Base-by-base conservation (phyloP, 2,329 filamentous ascomycete species). In the Dactylellina sp. region DNA sequence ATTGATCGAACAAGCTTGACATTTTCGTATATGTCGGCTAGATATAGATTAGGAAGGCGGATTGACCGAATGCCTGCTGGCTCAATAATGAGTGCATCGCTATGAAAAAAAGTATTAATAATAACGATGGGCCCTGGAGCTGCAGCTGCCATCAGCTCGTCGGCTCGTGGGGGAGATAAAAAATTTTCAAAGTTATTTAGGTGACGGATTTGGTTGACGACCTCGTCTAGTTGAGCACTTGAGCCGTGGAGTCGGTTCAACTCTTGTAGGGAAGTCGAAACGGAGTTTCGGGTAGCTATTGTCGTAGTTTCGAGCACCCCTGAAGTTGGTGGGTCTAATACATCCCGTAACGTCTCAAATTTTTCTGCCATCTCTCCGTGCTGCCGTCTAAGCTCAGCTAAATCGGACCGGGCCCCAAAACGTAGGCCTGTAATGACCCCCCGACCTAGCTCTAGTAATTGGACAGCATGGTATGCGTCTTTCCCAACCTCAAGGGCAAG, bases 51-150 rank as follows among this genome's bases (percentile, higher is more conserved):
- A 4, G 42, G 53, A 1, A 66, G 35, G 7, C 14, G n/a, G 2
- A 66, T 2, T 7, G 20, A 7, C n/a, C 35, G 18, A 1, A 66
- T 66, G 1, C 32, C 14, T 3, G 32, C 22, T 9, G 22, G 14
- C 14, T 53, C 55, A 3, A 70, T 18, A 7, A 68, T 24, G 20
- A 70, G 37, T 20, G 55, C 53, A 20, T 60, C 64, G 28, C 55
- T 53, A 25, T 55, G 22, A 11, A 28, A 35, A 18, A 37, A 24
- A 16, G 32, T 80, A 61, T 81, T 82, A 20, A 82, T 56, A 12
- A 81, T 50, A 7, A 80, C 75, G 46, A 82, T 78, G 1, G 59
- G 59, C 4, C 79, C 78, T 0, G 77, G 79, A 7, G 46, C 16
- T 37, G 40, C 49, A n/a, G 50, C 22, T 39, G 80, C 79, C 28